phyloP scores from a whole-genome alignment of 73 alveolate species.

The Durusdinium trenchii region DNA sequence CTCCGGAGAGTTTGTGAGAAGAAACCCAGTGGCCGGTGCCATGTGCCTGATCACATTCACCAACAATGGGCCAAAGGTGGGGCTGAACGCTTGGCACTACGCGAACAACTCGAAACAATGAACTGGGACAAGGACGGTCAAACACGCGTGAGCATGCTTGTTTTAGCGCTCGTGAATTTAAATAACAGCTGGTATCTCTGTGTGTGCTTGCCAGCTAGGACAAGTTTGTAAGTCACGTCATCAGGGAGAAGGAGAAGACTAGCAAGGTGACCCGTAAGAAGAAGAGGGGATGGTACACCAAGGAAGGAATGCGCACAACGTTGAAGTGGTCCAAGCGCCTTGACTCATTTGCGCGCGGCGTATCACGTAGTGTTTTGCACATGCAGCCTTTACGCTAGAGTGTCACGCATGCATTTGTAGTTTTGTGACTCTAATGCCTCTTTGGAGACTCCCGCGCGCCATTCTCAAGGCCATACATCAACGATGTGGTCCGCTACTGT shows the following conservation, averaged over 20 bases:
- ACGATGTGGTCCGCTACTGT: not conserved
- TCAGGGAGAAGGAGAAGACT: not conserved
- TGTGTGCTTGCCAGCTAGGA: no score
- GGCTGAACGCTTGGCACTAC: not conserved
- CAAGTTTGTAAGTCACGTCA: not conserved
- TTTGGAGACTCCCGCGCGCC: no score
- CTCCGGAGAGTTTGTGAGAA: not conserved
- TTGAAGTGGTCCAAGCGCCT: not conserved
- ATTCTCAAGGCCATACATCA: slow-evolving; percentile 7
- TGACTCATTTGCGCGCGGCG: not conserved
- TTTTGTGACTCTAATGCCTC: no score
- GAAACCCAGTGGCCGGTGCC: slow-evolving; percentile 21
- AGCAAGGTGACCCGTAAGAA: not conserved
- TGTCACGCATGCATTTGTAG: no score
- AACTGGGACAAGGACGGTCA: slow-evolving; percentile 5
- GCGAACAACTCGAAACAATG: not conserved
- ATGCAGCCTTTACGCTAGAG: no score
- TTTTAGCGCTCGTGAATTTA: not conserved
- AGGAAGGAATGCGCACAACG: slow-evolving; percentile 17
- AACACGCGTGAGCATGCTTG: not conserved
- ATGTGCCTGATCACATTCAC: not conserved
- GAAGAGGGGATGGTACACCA: slow-evolving; percentile 35
- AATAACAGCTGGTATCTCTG: not conserved
- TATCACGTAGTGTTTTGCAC: no score
- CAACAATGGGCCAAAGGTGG: not conserved